Evolutionary conservation across 2,329 filamentous ascomycete species (phyloP), one percentile per base, ranked within the genome.

Genomic region (Lachnellula arida): DNA sequence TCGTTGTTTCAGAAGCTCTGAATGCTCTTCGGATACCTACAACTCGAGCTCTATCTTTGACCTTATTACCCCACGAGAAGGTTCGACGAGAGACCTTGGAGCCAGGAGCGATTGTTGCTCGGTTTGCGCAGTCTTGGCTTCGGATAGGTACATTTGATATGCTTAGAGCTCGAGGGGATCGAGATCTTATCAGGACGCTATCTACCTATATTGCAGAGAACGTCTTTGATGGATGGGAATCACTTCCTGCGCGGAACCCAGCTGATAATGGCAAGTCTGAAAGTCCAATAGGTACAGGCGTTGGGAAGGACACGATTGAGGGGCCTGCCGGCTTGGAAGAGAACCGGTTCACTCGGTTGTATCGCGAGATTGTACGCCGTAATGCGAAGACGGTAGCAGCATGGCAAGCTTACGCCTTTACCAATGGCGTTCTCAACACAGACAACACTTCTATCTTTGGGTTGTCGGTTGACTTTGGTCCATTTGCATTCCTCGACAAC

Each of bases 331-430:
- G 85, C 2, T 74, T 81, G 4, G 82, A 87, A 56, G 88, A 97
- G 69, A 99, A 99, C 69, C 82, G 93, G 34, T 99, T 94, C 70
- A 79, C 88, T 0, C 81, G 92, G 15, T 76, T 99, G 1, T 99
- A 95, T 71, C 86, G 94, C 37, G 91, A 96, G 67, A 86, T 99
- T 54, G 85, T 86, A 4, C 84, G 91, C 43, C 83, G 89, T 34
- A 99, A 97, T 68, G 94, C 94, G 1, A 78, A 81, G 56, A 95
- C 89, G 0, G 92, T 97, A 2, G 94, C 94, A 11, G 82, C 87
- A 63, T 97, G 94, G 93, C 95, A 99, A 75, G 91, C 91, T 0
- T 97, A 97, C 68, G 94, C 91, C n/a, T 99, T 99, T 75, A 97
- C 96, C 81, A 99, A 99, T 67, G 94, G 94, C 46, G 94, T 99